phyloP scores from a whole-genome alignment of 1,139 yeast species.

The Protomyces pachydermus region DNA sequence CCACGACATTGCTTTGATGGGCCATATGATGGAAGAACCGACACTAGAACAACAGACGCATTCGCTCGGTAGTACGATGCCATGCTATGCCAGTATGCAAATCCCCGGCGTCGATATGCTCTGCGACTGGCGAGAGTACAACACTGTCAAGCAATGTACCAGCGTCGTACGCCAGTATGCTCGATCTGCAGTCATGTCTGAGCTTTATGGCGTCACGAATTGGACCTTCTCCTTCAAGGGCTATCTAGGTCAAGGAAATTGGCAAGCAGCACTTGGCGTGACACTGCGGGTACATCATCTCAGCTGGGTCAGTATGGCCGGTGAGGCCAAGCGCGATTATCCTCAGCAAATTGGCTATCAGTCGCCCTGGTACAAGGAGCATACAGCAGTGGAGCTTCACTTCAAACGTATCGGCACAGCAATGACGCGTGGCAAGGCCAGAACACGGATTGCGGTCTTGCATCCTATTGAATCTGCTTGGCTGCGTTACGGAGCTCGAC shows the following conservation, averaged over 20 bases:
- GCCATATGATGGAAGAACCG: constrained; percentile 26
- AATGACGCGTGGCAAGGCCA: constrained; percentile 15
- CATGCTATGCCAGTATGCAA: constrained; percentile 21
- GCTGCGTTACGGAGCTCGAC: constrained; percentile 8
- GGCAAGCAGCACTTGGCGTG: constrained; percentile 25
- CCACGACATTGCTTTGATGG: constrained; percentile 16
- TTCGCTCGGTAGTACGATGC: constrained; percentile 17
- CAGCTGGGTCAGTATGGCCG: constrained; percentile 25
- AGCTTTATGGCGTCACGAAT: constrained; percentile 18
- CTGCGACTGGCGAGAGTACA: constrained; percentile 17
- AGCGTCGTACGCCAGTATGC: constrained; percentile 20
- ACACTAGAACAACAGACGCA: constrained; percentile 20
- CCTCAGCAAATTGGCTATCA: constrained; percentile 23
- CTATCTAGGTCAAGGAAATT: constrained; percentile 22
- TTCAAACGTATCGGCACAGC: constrained; percentile 14
- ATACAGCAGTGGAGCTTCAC: constrained; percentile 9
- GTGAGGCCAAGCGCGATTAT: constrained; percentile 25
- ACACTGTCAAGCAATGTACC: constrained; percentile 23
- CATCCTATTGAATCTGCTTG: constrained; percentile 21
- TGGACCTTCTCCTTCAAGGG: constrained; percentile 17
- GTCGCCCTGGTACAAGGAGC: constrained; percentile 18
- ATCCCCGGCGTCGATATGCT: constrained; percentile 24
- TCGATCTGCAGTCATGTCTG: constrained; percentile 16
- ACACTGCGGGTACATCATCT: constrained; percentile 16
- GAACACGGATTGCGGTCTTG: constrained; percentile 12